Base-by-base conservation (phyloP, 139 green algal species). In the Chlorella sp. region DNA sequence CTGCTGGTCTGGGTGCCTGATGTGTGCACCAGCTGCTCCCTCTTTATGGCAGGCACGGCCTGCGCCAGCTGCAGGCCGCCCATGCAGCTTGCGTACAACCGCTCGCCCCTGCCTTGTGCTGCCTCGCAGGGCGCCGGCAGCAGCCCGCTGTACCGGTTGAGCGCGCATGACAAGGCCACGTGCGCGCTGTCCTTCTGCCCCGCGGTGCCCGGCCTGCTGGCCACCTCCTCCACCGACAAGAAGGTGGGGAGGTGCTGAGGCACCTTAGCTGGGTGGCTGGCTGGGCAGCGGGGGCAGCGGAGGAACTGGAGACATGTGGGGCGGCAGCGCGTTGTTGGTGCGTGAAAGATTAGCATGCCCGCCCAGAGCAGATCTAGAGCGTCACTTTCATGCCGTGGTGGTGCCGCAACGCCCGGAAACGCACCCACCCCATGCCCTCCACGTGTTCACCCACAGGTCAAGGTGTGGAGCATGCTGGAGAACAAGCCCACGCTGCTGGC, bases 201-300 rank as follows among this genome's bases (percentile, higher is more conserved):
- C 11, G 89, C 79, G 28, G 84, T 89, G 0, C 89, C 92, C 6
- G 91, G 89, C 6, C 86, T 99, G 74, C 85, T 99, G 32, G 90
- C 94, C 18, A 99, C 97, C 0, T 95, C 84, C 0, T 98, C 94
- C 9, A 98, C 95, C 1, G 97, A 99, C 92, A 98, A 98, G 85
- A 95, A 92, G 85, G 94, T 95, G 81, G 9, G 87, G 17, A 5
- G 30, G 5, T 7, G 1, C 32, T 2, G 12, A 1, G 13, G 32
- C 44, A n/a, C n/a, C n/a, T n/a, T n/a, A n/a, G n/a, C n/a, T n/a
- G n/a, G n/a, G n/a, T n/a, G n/a, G n/a, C n/a, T n/a, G n/a, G n/a
- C n/a, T n/a, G n/a, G n/a, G n/a, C n/a, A n/a, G n/a, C n/a, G n/a
- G n/a, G n/a, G n/a, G n/a, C n/a, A n/a, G n/a, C n/a, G n/a, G n/a